Percentiles rank a stretch among this genome's conserved stretches.
These are phyloP conservation scores for Cercospora citrullina DNA, from an alignment of 2,329 filamentous ascomycete genomes.

Conservation along the genomic window DNA sequence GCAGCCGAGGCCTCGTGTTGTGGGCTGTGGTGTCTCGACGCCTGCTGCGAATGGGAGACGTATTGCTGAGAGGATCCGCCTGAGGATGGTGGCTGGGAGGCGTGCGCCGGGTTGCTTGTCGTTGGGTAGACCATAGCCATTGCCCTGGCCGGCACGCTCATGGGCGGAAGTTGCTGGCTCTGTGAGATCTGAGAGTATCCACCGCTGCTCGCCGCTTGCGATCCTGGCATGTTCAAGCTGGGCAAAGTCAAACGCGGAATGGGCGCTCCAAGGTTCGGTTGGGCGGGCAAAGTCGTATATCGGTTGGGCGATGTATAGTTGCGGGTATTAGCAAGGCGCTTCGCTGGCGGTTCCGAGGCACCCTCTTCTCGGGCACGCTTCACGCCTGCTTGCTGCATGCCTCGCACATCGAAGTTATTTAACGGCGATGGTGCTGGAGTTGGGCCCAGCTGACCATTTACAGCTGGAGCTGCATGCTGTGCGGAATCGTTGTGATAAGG, in stretches of 20 bases:
- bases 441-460: constrained; percentile 38
- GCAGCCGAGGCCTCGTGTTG: constrained; percentile 54
- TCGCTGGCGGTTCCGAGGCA: constrained; percentile 57
- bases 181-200: constrained; percentile 30
- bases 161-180: constrained; percentile 58
- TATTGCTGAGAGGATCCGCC: constrained; percentile 28
- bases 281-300: constrained; percentile 39
- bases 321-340: constrained; percentile 45
- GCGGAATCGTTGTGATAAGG: constrained; percentile 41
- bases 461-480: constrained; percentile 46
- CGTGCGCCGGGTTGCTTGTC: constrained; percentile 54
- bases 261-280: constrained; percentile 31
- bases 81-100: constrained; percentile 37
- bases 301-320: constrained; percentile 34
- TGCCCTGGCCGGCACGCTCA: constrained; percentile 59
- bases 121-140: constrained; percentile 76
- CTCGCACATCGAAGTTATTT: constrained; percentile 38
- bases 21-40: constrained; percentile 55
- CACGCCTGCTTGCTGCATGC: constrained; percentile 37
- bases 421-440: constrained; percentile 49
- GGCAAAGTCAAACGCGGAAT: constrained; percentile 65
- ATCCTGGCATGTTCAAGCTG: constrained; percentile 66
- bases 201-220: constrained; percentile 22
- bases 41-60: constrained; percentile 32
- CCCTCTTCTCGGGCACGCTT: constrained; percentile 62